Evolutionary conservation across 2,329 filamentous ascomycete genomes (phyloP).

Genomic region (Aspergillus fumigatus): DNA sequence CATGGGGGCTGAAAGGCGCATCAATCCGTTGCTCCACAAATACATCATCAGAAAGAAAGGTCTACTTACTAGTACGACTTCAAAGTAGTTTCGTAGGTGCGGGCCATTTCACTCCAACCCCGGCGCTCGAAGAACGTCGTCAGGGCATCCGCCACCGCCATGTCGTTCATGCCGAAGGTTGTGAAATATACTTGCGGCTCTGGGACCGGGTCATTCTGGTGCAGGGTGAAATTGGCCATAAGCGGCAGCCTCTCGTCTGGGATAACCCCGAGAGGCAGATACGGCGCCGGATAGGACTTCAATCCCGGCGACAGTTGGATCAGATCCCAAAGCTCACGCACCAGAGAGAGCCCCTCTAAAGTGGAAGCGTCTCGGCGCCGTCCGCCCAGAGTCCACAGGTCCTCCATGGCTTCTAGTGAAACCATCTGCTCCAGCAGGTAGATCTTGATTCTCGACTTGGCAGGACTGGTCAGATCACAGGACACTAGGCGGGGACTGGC

Average conservation of each 20-base stretch:
- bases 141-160: conserved; percentile 7
- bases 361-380: neutral
- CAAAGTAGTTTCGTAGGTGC: conserved; percentile 8
- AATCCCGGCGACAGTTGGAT: conserved; percentile 4
- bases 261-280: neutral
- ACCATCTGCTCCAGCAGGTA: conserved; percentile 11
- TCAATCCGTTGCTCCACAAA: neutral
- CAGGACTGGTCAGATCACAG: conserved; percentile 3
- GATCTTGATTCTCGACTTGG: conserved; percentile 6
- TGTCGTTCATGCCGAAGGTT: conserved; percentile 13
- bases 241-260: conserved; percentile 8
- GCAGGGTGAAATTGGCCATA: conserved; percentile 14
- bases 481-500: conserved; percentile 4
- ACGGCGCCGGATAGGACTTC: neutral
- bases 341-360: conserved; percentile 5
- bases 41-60: neutral
- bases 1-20: conserved; percentile 1
- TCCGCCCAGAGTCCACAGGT: conserved; percentile 13
- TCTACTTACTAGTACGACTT: conserved; percentile 12
- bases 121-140: conserved; percentile 9
- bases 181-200: conserved; percentile 15
- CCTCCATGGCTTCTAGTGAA: conserved; percentile 1
- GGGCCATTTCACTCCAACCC: conserved; percentile 8
- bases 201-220: conserved; percentile 7
- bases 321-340: conserved; percentile 13